Base-by-base conservation (phyloP, 306 rosid genomes). In the Dalbergia cultrata region DNA sequence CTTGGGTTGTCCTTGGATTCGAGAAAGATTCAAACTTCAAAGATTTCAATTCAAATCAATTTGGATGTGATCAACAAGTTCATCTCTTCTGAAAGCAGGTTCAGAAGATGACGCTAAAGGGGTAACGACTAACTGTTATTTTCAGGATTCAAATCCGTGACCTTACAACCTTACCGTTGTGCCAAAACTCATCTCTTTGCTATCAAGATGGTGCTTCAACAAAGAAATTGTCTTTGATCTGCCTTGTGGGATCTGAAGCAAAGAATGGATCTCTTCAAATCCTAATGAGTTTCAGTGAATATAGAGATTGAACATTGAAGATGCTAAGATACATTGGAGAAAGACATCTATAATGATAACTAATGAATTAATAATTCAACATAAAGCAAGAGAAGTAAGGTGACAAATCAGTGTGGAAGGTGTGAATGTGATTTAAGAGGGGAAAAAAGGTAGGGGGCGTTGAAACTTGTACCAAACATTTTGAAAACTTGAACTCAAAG, bases 401-500 rank as follows among this genome's bases (percentile, higher is more conserved):
- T 87, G 14, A 68, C 10, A 82, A 67, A 77, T 85, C 87, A 80
- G 74, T 80, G 83, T 75, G 78, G 84, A 75, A 79, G 78, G 86
- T 81, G 67, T 78, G 86, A 77, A 47, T 83, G 70, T 75, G 88
- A 72, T 81, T 81, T 58, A 77, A 80, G 66, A 65, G 59, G 13
- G 53, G 72, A 8, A 54, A 68, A 79, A 82, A 22, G 85, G 83
- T 80, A 53, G 69, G 70, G 52, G 86, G 73, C 76, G 84, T 72
- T 82, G 77, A 85, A 83, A 78, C 80, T 72, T 77, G 86, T 82
- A 84, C 87, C 85, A 71, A 87, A 79, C 83, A 54, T 44, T 4
- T 75, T 80, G 73, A 50, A 85, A 85, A 76, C 89, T 82, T 87
- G 80, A 72, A 74, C 22, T 85, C 17, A 12, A 87, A 85, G 90